phyloP scores from a whole-genome alignment of 164 flowering plant genomes.

The Chimonanthus praecox region DNA sequence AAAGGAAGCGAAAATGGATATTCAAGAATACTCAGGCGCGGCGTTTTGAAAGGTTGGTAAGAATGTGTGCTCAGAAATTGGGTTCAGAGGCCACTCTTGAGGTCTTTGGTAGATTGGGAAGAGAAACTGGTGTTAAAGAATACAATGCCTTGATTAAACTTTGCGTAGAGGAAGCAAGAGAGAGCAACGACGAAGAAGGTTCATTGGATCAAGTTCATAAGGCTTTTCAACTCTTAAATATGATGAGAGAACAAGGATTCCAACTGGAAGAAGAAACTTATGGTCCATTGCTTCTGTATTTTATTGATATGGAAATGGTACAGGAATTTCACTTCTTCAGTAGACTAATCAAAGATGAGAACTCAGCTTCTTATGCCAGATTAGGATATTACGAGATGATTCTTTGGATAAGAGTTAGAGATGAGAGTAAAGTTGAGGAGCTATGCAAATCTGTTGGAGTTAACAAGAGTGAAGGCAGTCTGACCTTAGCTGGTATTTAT shows the following conservation, averaged over 20 bases:
- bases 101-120: constrained; percentile 56
- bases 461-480: constrained; percentile 27
- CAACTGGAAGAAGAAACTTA: constrained; percentile 54
- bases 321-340: constrained; percentile 55
- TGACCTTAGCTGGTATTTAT: constrained; percentile 41
- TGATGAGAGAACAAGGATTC: constrained; percentile 70
- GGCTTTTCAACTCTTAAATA: constrained; percentile 39
- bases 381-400: constrained; percentile 90
- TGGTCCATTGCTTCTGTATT: constrained; percentile 57
- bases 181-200: constrained; percentile 39
- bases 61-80: constrained; percentile 41
- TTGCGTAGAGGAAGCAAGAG: constrained; percentile 55
- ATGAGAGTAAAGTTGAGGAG: constrained; percentile 61
- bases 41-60: constrained; percentile 38
- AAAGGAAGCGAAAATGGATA: constrained; percentile 57
- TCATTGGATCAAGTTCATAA: constrained; percentile 34
- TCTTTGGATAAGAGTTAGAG: constrained; percentile 41
- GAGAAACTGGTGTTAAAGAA: constrained; percentile 60
- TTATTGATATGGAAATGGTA: constrained; percentile 59
- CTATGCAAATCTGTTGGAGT: constrained; percentile 29
- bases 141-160: constrained; percentile 49
- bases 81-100: constrained; percentile 49
- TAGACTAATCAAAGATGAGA: constrained; percentile 37
- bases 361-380: constrained; percentile 35
- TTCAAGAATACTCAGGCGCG: constrained; percentile 35